These are phyloP conservation scores for Laburnicola sp. DNA, from an alignment of 2,329 filamentous ascomycete genomes.

Conservation along the genomic window DNA sequence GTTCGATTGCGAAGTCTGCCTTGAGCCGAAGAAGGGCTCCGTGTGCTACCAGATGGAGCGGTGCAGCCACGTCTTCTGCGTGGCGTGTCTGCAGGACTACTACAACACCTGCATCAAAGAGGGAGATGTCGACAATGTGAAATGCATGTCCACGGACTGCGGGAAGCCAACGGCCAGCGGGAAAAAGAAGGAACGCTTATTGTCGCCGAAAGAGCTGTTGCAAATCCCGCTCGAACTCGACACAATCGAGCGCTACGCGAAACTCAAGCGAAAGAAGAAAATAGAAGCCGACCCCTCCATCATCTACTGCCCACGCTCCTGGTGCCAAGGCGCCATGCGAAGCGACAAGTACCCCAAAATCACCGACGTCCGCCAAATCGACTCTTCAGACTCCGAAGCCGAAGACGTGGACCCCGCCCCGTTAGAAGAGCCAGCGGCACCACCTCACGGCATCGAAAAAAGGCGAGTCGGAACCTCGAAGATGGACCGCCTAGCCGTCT, in stretches of 20 bases:
- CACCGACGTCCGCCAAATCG: slow-evolving; percentile 44
- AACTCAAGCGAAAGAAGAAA: slow-evolving; percentile 87
- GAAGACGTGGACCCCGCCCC: slow-evolving; percentile 22
- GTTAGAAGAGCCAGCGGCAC: slow-evolving; percentile 7
- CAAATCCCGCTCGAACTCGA: slow-evolving; percentile 59
- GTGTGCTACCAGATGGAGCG: slow-evolving; percentile 79
- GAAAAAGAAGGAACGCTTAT: slow-evolving; percentile 60
- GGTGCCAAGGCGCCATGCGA: slow-evolving; percentile 86
- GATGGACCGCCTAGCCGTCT: slow-evolving; percentile 73
- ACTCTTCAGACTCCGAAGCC: slow-evolving; percentile 46
- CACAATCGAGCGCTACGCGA: slow-evolving; percentile 81
- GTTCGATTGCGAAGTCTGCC: slow-evolving; percentile 83
- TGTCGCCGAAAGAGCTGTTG: slow-evolving; percentile 80
- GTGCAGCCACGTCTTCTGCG: slow-evolving; percentile 90
- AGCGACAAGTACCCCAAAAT: slow-evolving; percentile 56
- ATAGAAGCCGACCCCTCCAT: slow-evolving; percentile 90
- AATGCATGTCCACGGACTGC: slow-evolving; percentile 79
- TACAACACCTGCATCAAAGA: slow-evolving; percentile 86
- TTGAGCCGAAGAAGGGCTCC: slow-evolving; percentile 87
- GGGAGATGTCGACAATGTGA: slow-evolving; percentile 76
- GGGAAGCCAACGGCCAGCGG: slow-evolving; percentile 48
- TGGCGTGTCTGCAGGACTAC: slow-evolving; percentile 83
- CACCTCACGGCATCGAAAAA: slow-evolving; percentile 20
- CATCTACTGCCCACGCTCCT: slow-evolving; percentile 86
- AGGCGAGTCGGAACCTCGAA: slow-evolving; percentile 49